Base-by-base conservation (phyloP, 2,329 filamentous ascomycete genomes). In the Lomentospora prolificans region DNA sequence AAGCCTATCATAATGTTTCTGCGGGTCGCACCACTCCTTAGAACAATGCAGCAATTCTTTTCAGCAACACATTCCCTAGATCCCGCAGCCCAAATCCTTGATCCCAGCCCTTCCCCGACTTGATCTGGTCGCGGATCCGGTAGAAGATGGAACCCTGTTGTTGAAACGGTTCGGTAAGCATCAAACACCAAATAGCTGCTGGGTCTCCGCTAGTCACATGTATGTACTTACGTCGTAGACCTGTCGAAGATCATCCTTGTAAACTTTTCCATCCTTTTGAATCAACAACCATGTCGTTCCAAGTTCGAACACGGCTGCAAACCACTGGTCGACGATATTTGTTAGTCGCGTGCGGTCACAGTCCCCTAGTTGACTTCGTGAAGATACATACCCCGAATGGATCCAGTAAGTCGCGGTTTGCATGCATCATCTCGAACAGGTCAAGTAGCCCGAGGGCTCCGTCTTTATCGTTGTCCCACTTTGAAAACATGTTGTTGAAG, bases 181-280 rank as follows among this genome's bases (percentile, higher is more conserved):
- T 39, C 3, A 17, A 39, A 7, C 12, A 7, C 4, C 19, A 36
- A 36, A 4, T 39, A 17, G 8, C 12, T 51, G 19, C 10, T 7
- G 41, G 19, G 19, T 41, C 36, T n/a, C 7, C 36, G 36, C n/a
- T n/a, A n/a, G n/a, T n/a, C n/a, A n/a, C n/a, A n/a, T 19, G n/a
- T 22, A 33, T 19, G 10, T 22, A 33, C 51, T 44, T 44, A 53
- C 63, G 33, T 65, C 63, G 4, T 62, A 65, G 4, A 65, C 27
- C 3, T 58, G 57, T 0, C 63, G 61, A 6, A 65, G 58, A 7
- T 84, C 80, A 50, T 84, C 79, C 65, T 84, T 84, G 62, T 66
- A 71, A 66, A 83, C 73, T 53, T 69, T 68, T 0, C 80, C 80
- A 62, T 84, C 77, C 41, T 74, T 71, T 0, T 80, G 78, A 75